Conservation (phyloP, 768 basidiomycete species). For the Tylopilus rubrobrunneus region DNA sequence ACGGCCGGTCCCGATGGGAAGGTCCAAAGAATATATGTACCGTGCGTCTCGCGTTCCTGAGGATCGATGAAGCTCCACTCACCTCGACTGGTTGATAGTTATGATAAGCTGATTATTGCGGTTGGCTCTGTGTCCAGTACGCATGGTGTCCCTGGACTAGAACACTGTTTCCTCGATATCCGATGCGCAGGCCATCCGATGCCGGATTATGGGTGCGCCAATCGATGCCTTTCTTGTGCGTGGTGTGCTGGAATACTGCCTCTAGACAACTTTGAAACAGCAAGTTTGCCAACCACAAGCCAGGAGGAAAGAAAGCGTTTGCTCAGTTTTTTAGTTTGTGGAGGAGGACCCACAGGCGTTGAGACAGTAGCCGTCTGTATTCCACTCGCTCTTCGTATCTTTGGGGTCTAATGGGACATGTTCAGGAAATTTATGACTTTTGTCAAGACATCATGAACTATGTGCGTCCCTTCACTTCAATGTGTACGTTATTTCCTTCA, state of each 20-base stretch:
- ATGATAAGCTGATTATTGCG: conserved; percentile 91
- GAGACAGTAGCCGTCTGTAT: conserved; percentile 79
- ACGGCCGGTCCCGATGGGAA: conserved; percentile 51
- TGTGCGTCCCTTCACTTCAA: conserved; percentile 43
- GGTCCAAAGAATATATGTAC: conserved; percentile 70
- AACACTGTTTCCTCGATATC: conserved; percentile 92
- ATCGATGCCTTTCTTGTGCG: background rate
- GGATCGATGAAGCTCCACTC: background rate
- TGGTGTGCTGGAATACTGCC: background rate
- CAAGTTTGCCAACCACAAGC: conserved; percentile 82
- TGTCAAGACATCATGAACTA: conserved; percentile 95
- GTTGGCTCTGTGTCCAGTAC: conserved; percentile 88
- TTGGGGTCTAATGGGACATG: background rate
- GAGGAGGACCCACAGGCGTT: conserved; percentile 93
- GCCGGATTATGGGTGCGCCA: conserved; percentile 78
- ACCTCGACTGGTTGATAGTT: conserved; percentile 36
- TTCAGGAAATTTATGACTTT: conserved; percentile 87
- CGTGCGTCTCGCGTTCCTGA: conserved; percentile 44
- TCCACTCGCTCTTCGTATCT: background rate
- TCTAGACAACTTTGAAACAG: conserved; percentile 85
- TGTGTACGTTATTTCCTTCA: background rate
- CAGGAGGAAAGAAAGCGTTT: conserved; percentile 83
- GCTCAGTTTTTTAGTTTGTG: conserved; percentile 90
- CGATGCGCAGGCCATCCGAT: conserved; percentile 86
- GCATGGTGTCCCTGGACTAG: conserved; percentile 89